phyloP scores from a whole-genome alignment of 148 eudicot genomes.

The Spergularia bocconei region DNA sequence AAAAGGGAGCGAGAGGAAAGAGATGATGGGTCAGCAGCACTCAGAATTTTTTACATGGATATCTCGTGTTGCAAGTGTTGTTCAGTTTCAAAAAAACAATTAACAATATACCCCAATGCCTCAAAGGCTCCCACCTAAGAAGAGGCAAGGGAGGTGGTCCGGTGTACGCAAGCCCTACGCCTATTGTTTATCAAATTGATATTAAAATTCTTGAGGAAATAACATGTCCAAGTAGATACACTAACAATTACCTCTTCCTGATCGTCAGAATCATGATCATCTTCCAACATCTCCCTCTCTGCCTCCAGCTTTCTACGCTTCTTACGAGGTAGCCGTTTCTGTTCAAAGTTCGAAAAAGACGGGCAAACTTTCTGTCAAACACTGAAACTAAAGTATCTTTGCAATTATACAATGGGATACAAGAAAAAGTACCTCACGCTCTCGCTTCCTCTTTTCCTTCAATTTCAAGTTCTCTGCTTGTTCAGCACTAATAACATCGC shows the following conservation, averaged over 20 bases:
- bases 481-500: conserved; percentile 67
- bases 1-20: not conserved
- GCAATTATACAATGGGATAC: conserved; percentile 6
- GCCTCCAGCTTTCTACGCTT: conserved; percentile 95
- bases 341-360: conserved; percentile 17
- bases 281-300: conserved; percentile 82
- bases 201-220: not conserved
- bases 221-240: not conserved
- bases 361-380: not conserved
- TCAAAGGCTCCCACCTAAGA: too few species aligned
- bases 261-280: conserved; percentile 47
- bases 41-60: too few species aligned
- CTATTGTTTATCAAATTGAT: too few species aligned
- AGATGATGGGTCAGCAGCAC: not conserved
- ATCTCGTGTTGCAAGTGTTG: too few species aligned
- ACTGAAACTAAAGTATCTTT: not conserved
- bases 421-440: conserved; percentile 65
- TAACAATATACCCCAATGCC: too few species aligned
- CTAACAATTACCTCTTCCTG: conserved; percentile 32
- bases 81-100: too few species aligned
- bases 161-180: too few species aligned
- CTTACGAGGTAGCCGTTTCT: conserved; percentile 95
- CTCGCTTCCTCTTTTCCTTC: conserved; percentile 94
- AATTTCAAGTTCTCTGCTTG: conserved; percentile 84
- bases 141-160: too few species aligned